Conservation (phyloP, 2,329 filamentous ascomycete species). For the Neopestalotiopsis sp. region DNA sequence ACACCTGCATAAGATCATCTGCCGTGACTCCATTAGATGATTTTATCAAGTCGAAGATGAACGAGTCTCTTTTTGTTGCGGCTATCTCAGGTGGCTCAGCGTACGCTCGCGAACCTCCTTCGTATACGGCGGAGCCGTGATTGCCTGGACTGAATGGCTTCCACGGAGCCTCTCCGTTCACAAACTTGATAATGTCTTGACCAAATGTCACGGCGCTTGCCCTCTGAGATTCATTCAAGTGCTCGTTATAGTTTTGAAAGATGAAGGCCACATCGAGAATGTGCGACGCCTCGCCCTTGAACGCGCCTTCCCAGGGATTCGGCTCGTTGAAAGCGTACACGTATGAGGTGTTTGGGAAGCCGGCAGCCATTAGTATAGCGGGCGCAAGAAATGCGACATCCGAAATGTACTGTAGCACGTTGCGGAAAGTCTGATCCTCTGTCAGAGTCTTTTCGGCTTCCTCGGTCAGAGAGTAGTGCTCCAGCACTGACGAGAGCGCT, state of each 20-base stretch:
- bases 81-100: neutral
- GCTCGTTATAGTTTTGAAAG: slow-evolving; percentile 6
- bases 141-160: neutral
- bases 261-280: slow-evolving; percentile 3
- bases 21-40: neutral
- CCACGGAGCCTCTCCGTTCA: neutral
- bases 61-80: neutral
- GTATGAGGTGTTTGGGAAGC: neutral
- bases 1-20: neutral
- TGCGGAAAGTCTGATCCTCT: neutral
- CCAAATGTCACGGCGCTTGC: neutral
- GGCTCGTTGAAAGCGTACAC: slow-evolving; percentile 3
- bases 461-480: neutral
- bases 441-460: neutral
- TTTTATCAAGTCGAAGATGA: neutral
- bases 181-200: neutral
- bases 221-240: neutral
- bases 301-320: slow-evolving; percentile 1
- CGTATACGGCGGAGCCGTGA: neutral
- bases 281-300: slow-evolving; percentile 11
- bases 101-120: neutral
- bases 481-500: neutral
- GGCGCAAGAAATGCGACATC: neutral
- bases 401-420: neutral
- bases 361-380: neutral